phyloP scores from a whole-genome alignment of 2,329 filamentous ascomycete genomes.

The Periconia sp. region DNA sequence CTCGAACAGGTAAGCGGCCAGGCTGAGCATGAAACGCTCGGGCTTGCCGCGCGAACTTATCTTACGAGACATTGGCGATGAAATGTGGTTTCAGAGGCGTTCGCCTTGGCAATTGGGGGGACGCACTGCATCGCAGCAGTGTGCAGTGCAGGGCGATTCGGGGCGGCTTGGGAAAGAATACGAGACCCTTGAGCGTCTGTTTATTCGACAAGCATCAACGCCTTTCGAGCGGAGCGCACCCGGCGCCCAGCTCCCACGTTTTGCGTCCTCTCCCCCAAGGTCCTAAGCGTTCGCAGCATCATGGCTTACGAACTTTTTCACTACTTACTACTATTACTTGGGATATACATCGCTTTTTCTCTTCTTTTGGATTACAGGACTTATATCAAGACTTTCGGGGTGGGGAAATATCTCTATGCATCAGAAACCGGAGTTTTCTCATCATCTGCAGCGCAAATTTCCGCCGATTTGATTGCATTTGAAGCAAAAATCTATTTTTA shows the following conservation, averaged over 20 bases:
- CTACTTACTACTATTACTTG: too few relatives aligned
- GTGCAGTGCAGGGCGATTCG: not conserved
- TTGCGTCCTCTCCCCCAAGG: too few relatives aligned
- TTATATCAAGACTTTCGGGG: not conserved
- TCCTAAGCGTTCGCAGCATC: too few relatives aligned
- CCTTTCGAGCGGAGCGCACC: too few relatives aligned
- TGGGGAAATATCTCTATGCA: conserved; percentile 8
- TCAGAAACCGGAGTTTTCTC: conserved; percentile 12
- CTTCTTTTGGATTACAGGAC: not conserved
- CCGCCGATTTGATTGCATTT: too few relatives aligned
- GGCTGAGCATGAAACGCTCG: conserved; percentile 28
- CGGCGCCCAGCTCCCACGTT: too few relatives aligned
- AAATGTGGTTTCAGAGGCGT: conserved; percentile 7
- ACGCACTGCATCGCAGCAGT: not conserved
- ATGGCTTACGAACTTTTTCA: too few relatives aligned
- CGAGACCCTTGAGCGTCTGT: too few relatives aligned
- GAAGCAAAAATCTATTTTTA: conserved; percentile 10
- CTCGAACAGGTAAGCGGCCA: conserved; percentile 31
- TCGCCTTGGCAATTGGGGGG: conserved; percentile 8
- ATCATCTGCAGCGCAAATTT: too few relatives aligned
- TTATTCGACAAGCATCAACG: too few relatives aligned
- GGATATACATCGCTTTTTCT: too few relatives aligned
- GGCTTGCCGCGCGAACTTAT: conserved; percentile 16
- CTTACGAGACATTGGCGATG: conserved; percentile 13
- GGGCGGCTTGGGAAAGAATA: too few relatives aligned